Conservation (phyloP, 192 early-diverging fungal genomes). For the Mortierella antarctica region DNA sequence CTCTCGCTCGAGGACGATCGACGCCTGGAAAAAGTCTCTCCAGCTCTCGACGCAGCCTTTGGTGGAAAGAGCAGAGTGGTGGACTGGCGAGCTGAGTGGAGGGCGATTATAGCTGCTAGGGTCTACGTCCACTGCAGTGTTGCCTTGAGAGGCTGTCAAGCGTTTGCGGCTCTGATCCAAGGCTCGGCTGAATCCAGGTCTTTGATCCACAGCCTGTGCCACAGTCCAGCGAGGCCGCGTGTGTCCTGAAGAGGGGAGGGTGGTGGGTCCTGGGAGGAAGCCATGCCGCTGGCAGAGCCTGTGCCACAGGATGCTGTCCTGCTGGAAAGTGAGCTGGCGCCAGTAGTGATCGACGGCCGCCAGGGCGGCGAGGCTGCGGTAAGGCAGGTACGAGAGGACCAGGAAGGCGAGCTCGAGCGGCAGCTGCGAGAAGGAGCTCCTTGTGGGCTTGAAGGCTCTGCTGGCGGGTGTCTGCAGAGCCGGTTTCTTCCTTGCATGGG, state of each 20-base stretch:
- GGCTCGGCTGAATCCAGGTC: constrained; percentile 22
- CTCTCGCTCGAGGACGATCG: constrained; percentile 26
- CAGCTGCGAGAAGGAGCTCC: constrained; percentile 13
- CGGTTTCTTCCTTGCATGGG: no score
- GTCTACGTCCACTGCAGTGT: not conserved
- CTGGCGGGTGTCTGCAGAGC: not conserved
- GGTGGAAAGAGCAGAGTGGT: no score
- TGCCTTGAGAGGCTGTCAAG: not conserved
- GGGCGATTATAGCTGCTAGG: not conserved
- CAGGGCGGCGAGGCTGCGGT: constrained; percentile 25
- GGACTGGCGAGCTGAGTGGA: no score
- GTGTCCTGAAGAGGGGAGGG: not conserved
- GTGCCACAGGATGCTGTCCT: constrained; percentile 39
- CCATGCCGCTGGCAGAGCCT: constrained; percentile 29
- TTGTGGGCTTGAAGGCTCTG: not conserved
- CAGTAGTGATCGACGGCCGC: constrained; percentile 34
- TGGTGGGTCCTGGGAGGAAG: constrained; percentile 8
- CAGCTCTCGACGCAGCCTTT: constrained; percentile 7
- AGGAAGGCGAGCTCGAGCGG: constrained; percentile 34
- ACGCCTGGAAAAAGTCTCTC: constrained; percentile 31
- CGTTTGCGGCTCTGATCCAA: constrained; percentile 17
- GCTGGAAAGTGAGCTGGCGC: constrained; percentile 32
- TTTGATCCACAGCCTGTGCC: constrained; percentile 2
- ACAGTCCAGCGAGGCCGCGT: not conserved
- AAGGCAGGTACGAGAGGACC: constrained; percentile 27